phyloP scores from a whole-genome alignment of 2,329 filamentous ascomycete species.

The Botrytis aclada region DNA sequence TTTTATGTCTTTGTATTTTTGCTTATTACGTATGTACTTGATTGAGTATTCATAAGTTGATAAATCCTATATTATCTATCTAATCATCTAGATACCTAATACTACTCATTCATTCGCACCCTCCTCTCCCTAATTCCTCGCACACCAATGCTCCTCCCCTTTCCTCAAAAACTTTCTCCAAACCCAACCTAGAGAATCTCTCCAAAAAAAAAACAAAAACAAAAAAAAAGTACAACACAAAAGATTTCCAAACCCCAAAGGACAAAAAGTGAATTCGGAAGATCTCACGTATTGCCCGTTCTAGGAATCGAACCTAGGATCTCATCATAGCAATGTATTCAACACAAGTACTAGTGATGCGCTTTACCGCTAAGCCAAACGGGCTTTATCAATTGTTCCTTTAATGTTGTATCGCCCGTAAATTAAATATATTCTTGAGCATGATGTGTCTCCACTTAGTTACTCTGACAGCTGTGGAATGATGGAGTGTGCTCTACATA shows the following conservation, averaged over 20 bases:
- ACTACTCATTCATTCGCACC: not conserved
- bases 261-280: fast-evolving
- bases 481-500: not conserved
- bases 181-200: not conserved
- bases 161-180: not conserved
- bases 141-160: not conserved
- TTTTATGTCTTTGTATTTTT: not conserved
- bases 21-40: not conserved
- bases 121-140: not conserved
- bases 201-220: not conserved
- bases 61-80: not conserved
- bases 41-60: not conserved
- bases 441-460: not conserved
- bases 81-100: not conserved
- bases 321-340: too few relatives aligned
- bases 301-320: constrained; percentile 17
- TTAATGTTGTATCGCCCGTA: fast-evolving
- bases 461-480: not conserved
- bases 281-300: not conserved
- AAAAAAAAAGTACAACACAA: fast-evolving
- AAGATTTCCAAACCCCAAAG: not conserved
- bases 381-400: not conserved
- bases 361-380: constrained; percentile 16
- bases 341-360: constrained; percentile 9
- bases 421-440: not conserved